Evolutionary conservation across 176 grass and related monocot genomes (phyloP).

Genomic region (Echinochloa phyllopogon): DNA sequence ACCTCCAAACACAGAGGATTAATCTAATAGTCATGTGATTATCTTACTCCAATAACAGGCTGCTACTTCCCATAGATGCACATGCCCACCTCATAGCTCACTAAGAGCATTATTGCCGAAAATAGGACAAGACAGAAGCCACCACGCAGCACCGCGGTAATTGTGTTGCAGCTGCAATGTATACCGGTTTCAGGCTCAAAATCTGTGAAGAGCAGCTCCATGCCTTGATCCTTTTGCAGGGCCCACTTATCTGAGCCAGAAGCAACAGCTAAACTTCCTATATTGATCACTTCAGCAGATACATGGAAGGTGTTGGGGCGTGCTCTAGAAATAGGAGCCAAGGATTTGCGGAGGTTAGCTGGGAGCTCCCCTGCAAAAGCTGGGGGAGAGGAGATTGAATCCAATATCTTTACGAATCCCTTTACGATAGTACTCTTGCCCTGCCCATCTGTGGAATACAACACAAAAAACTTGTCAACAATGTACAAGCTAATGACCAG

Average conservation of each 20-base stretch:
- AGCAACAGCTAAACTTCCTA: constrained; percentile 47
- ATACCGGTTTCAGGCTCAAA: constrained; percentile 57
- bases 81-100: constrained; percentile 75
- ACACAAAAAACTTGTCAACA: constrained; percentile 45
- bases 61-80: constrained; percentile 77
- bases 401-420: constrained; percentile 70
- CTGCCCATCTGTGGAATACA: constrained; percentile 51
- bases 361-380: constrained; percentile 82
- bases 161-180: constrained; percentile 44
- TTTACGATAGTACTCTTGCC: constrained; percentile 37
- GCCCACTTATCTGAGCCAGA: constrained; percentile 50
- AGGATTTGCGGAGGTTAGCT: constrained; percentile 47
- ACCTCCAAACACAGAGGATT: constrained; percentile 45
- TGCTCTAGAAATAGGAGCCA: constrained; percentile 46
- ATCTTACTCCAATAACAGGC: constrained; percentile 33
- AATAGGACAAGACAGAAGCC: constrained; percentile 85
- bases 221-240: constrained; percentile 53
- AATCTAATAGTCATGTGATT: constrained; percentile 45
- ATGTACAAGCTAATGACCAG: constrained; percentile 17
- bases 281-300: constrained; percentile 64
- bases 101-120: constrained; percentile 66
- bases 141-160: constrained; percentile 65
- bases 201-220: constrained; percentile 52
- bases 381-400: constrained; percentile 75
- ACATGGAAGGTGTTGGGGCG: constrained; percentile 54